Evolutionary conservation across 108 stramenopile genomes (phyloP).

Genomic region (Mediolabrus comicus): DNA sequence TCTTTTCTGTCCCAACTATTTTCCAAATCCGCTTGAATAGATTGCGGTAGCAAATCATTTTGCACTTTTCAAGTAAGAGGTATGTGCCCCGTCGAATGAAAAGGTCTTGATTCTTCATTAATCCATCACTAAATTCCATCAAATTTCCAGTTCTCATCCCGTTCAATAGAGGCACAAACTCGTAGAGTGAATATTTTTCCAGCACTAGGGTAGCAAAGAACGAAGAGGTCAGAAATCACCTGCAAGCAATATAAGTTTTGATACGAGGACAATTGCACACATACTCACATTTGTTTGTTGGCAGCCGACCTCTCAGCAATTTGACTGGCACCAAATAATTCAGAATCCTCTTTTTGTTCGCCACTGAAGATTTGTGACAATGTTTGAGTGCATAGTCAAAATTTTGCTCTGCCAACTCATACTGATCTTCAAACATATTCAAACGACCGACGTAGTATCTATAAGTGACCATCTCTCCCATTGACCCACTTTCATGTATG

Average conservation of each 20-base stretch:
- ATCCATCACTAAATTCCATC: constrained; percentile 81
- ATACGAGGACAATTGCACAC: constrained; percentile 3
- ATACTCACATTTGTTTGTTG: constrained; percentile 65
- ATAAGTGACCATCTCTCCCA: constrained; percentile 92
- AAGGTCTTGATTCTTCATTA: constrained; percentile 78
- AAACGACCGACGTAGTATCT: constrained; percentile 89
- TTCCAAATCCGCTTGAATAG: constrained; percentile 88
- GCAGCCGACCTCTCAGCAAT: constrained; percentile 82
- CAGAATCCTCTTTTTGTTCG: constrained; percentile 87
- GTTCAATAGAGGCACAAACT: constrained; percentile 77
- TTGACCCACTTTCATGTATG: constrained; percentile 67
- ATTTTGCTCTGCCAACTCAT: constrained; percentile 82
- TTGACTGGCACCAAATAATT: constrained; percentile 92
- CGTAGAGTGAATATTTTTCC: constrained; percentile 79
- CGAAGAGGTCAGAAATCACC: not conserved
- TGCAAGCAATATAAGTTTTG: not conserved
- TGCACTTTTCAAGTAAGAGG: constrained; percentile 91
- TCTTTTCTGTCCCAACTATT: constrained; percentile 70
- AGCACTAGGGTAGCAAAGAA: constrained; percentile 51
- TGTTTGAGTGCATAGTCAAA: constrained; percentile 86
- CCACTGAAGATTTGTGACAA: constrained; percentile 64
- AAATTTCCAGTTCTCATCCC: constrained; percentile 85
- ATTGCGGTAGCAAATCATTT: constrained; percentile 93
- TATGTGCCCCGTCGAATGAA: constrained; percentile 90
- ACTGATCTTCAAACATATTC: constrained; percentile 95